Percentiles rank a stretch among this genome's conserved stretches.
Evolutionary conservation across 2,329 filamentous ascomycete species (phyloP).

Genomic region (Blumeria graminis): DNA sequence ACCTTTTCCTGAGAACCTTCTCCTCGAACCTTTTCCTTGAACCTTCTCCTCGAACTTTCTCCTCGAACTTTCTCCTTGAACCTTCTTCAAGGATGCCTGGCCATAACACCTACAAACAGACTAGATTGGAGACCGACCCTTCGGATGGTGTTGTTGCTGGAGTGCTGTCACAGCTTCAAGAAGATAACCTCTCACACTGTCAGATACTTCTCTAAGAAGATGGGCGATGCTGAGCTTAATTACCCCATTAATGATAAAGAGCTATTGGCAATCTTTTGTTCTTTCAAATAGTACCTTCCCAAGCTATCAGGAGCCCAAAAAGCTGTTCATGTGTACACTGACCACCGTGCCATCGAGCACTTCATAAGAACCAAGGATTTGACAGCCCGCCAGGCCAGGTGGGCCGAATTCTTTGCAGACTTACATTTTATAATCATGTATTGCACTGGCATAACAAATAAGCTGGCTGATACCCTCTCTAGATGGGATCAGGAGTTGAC

Average conservation of each 20-base stretch:
- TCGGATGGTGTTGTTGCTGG: background rate
- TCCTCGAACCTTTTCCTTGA: too few relatives aligned
- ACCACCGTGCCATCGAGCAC: background rate
- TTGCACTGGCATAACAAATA: background rate
- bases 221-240: background rate
- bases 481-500: background rate
- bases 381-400: background rate
- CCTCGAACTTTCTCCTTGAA: too few relatives aligned
- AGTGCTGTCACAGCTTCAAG: background rate
- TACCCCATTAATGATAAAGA: background rate
- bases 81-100: too few relatives aligned
- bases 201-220: background rate
- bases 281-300: background rate
- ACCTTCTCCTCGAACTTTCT: too few relatives aligned
- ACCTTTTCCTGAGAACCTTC: too few relatives aligned
- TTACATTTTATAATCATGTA: background rate
- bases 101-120: too few relatives aligned
- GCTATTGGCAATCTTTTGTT: background rate
- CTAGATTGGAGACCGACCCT: background rate
- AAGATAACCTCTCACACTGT: background rate
- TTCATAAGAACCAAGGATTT: background rate
- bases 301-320: background rate
- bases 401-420: background rate
- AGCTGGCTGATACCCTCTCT: background rate
- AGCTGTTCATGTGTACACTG: background rate